Conservation (phyloP, 2,329 filamentous ascomycete species). For the Lachnellula willkommii region DNA sequence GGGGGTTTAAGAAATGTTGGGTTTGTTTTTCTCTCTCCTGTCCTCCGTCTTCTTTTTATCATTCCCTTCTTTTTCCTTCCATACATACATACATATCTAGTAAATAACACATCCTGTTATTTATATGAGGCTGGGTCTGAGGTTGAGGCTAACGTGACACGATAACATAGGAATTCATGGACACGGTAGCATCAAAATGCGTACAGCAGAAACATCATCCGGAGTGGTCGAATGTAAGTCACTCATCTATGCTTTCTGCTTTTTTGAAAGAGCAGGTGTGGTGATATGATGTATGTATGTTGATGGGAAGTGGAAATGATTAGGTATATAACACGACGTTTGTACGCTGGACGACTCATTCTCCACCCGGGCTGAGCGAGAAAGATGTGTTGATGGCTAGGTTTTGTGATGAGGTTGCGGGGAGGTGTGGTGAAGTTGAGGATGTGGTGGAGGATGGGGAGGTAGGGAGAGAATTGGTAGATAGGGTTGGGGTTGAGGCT, state of each 20-base stretch:
- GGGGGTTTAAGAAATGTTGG: constrained; percentile 62
- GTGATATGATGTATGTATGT: background rate
- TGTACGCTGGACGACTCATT: constrained; percentile 70
- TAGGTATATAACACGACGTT: constrained; percentile 66
- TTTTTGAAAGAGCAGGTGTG: background rate
- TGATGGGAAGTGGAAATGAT: too few species aligned
- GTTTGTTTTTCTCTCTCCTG: constrained; percentile 36
- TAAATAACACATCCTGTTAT: background rate
- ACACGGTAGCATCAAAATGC: constrained; percentile 62
- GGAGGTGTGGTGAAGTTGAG: constrained; percentile 49
- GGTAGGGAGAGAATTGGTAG: constrained; percentile 39
- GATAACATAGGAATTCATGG: constrained; percentile 64
- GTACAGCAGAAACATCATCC: constrained; percentile 66
- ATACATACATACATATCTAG: too few species aligned
- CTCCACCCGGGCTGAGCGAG: constrained; percentile 56
- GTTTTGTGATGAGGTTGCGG: constrained; percentile 56
- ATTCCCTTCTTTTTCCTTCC: background rate
- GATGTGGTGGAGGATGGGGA: constrained; percentile 20
- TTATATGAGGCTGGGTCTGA: background rate
- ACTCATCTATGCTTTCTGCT: background rate
- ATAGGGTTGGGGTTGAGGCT: constrained; percentile 40
- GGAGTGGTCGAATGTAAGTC: constrained; percentile 66
- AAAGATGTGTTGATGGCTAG: constrained; percentile 59
- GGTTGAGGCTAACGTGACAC: too few species aligned
- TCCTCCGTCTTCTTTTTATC: background rate